These are phyloP conservation scores for Tolypocladium pustulatum DNA, from an alignment of 2,329 filamentous ascomycete genomes.

Conservation along the genomic window DNA sequence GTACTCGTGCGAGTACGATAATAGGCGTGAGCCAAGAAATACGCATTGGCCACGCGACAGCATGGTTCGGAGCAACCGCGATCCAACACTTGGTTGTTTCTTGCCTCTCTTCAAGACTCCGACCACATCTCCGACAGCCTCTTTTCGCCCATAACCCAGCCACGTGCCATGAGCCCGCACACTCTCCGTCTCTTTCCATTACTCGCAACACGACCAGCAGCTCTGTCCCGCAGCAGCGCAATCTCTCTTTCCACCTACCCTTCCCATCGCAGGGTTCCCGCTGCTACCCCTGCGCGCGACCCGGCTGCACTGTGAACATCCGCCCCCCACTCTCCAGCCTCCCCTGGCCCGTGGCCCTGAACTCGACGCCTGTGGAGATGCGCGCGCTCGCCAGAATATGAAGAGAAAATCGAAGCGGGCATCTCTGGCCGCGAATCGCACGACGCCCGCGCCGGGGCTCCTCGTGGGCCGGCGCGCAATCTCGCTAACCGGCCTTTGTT, in stretches of 20 bases:
- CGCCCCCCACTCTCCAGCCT: not conserved
- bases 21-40: too few relatives aligned
- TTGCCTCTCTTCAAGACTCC: not conserved
- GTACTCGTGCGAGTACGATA: not conserved
- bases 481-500: not conserved
- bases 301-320: not conserved
- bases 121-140: not conserved
- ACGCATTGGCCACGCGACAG: not conserved
- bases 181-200: not conserved
- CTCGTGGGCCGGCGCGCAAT: not conserved
- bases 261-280: not conserved
- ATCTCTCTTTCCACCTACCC: not conserved
- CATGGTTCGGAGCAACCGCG: not conserved
- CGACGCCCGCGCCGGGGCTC: not conserved
- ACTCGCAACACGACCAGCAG: not conserved
- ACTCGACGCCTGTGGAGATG: not conserved
- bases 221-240: not conserved
- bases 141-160: not conserved
- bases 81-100: not conserved
- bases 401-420: not conserved
- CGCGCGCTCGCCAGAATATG: not conserved
- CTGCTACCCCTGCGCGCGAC: not conserved
- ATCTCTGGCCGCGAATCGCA: not conserved
- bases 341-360: not conserved
- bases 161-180: not conserved